These are phyloP conservation scores for Monilinia vaccinii-corymbosi DNA, from an alignment of 2,329 filamentous ascomycete species.

Conservation along the genomic window DNA sequence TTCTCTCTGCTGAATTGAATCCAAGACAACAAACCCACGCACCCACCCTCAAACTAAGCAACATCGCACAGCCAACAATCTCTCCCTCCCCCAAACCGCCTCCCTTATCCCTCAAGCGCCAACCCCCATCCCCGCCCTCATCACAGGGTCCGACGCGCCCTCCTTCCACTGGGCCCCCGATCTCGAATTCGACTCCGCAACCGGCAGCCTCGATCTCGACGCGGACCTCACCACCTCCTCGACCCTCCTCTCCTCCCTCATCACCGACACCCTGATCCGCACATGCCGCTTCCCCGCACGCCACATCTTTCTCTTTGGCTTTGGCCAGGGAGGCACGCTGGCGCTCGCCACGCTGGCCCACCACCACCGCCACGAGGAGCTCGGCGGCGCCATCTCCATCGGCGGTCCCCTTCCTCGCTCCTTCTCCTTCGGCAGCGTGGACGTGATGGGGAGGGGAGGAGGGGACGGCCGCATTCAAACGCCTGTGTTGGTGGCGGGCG, in stretches of 20 bases:
- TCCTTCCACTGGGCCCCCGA: constrained; percentile 53
- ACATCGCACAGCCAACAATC: constrained; percentile 32
- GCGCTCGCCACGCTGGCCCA: constrained; percentile 35
- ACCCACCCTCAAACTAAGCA: neutral
- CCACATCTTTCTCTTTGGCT: constrained; percentile 45
- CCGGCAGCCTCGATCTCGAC: constrained; percentile 44
- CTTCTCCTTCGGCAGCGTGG: neutral
- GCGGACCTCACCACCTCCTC: constrained; percentile 39
- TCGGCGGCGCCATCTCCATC: constrained; percentile 53
- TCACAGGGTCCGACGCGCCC: constrained; percentile 24
- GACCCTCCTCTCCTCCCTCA: constrained; percentile 34
- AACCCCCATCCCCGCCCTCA: constrained; percentile 46
- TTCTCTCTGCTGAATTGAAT: too few species aligned
- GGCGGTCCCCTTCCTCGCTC: constrained; percentile 46
- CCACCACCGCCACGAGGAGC: too few species aligned
- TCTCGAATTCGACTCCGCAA: constrained; percentile 43
- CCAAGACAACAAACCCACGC: too few species aligned
- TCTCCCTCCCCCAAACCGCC: constrained; percentile 56
- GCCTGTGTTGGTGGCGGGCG: constrained; percentile 53
- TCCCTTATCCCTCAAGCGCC: constrained; percentile 54
- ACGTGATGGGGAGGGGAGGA: too few species aligned
- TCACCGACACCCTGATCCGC: constrained; percentile 37
- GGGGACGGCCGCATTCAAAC: too few species aligned
- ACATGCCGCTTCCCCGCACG: constrained; percentile 41
- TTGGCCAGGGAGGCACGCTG: constrained; percentile 48